Base-by-base conservation (phyloP, 1,139 yeast species). In the Suhomyces bokatorum region DNA sequence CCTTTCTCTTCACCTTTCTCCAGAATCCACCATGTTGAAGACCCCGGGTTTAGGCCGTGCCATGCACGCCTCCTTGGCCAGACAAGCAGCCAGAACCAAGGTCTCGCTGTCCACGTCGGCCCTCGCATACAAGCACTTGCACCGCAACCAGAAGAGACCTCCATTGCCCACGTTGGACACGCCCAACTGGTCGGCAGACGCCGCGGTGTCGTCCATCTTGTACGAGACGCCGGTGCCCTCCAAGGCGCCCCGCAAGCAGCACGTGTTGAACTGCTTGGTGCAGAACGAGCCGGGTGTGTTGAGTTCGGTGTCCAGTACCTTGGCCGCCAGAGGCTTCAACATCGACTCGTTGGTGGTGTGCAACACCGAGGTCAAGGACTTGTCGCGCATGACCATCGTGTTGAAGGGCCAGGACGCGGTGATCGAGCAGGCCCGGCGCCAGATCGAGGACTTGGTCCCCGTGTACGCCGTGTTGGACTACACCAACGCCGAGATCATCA, bases 241-340 rank as follows among this genome's bases (percentile, higher is more conserved):
- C 6, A 77, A 68, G 45, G 79, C 81, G 4, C 88, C 90, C 33
- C 75, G 78, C 55, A 84, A 84, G 52, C 89, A 87, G 60, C 98
- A 93, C 60, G 95, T 93, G 37, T 77, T 93, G 65, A 95, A 93
- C 77, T 93, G 99, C 72, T 78, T 93, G 64, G 99, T 93, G 31
- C 99, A 93, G 69, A 91, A 93, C 69, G 99, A 93, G 70, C 99
- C 99, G 5, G 99, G 99, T 75, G 99, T 93, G 42, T 76, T 93
- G 60, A 85, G 96, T 38, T 80, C 95, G 45, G 89, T 93, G 39
- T 87, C 98, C 4, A 97, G 98, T 46, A 91, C 97, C 41, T 77
- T 93, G 57, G 99, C 99, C 32, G 98, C 97, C 35, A 81, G 99
- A 65, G 99, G 99, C 11, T 93, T 93, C 80, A 93, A 93, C 70